Conservation (phyloP, 2,329 filamentous ascomycete genomes). For the Ophiostoma pallidulum region DNA sequence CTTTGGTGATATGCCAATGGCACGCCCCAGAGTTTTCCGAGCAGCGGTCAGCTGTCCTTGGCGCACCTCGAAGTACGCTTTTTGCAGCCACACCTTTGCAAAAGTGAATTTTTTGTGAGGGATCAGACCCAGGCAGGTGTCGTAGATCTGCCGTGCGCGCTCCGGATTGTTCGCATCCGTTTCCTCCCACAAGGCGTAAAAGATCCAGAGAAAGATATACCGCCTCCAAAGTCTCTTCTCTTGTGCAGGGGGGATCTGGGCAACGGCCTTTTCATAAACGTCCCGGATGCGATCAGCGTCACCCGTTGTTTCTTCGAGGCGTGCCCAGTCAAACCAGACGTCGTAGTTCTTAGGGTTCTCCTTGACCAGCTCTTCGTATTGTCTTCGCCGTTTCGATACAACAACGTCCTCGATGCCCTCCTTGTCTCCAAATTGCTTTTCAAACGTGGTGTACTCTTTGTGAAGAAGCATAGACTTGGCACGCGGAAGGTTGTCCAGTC, state of each 20-base stretch:
- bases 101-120: conserved; percentile 98
- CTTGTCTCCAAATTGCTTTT: conserved; percentile 92
- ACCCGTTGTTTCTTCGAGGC: conserved; percentile 77
- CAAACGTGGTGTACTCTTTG: conserved; percentile 92
- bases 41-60: conserved; percentile 72
- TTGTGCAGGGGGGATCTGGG: conserved; percentile 86
- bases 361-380: conserved; percentile 90
- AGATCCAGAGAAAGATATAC: conserved; percentile 97
- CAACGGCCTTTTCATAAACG: conserved; percentile 90
- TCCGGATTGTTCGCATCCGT: conserved; percentile 69
- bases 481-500: conserved; percentile 80
- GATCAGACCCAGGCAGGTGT: conserved; percentile 75
- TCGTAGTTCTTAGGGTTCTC: conserved; percentile 97
- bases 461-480: conserved; percentile 79
- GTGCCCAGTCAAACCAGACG: conserved; percentile 90
- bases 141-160: conserved; percentile 81
- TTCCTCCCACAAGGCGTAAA: conserved; percentile 95
- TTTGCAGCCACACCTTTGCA: conserved; percentile 90
- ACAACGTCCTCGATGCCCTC: conserved; percentile 95
- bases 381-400: conserved; percentile 80
- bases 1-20: conserved; percentile 91
- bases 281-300: conserved; percentile 79
- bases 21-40: conserved; percentile 79
- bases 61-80: conserved; percentile 86
- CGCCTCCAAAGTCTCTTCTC: conserved; percentile 96